These are phyloP conservation scores for Colletotrichum costaricense DNA, from an alignment of 2,329 filamentous ascomycete genomes.

Conservation along the genomic window DNA sequence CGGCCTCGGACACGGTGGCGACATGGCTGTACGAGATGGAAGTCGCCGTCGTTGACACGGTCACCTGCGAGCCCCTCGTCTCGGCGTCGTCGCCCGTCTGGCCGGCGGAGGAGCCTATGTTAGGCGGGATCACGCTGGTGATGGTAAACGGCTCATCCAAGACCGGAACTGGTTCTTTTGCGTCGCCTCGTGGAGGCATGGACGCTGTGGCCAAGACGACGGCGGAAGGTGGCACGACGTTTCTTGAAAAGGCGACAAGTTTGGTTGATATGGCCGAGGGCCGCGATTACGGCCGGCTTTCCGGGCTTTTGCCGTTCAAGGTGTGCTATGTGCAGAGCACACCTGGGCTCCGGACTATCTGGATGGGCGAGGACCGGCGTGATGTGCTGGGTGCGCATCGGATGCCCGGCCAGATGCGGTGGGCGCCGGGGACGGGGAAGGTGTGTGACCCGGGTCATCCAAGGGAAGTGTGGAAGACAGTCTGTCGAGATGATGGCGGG, in stretches of 20 bases:
- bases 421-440: constrained; percentile 31
- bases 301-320: constrained; percentile 55
- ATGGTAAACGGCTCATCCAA: constrained; percentile 8
- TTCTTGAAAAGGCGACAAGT: neutral
- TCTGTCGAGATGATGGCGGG: constrained; percentile 7
- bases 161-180: neutral
- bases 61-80: constrained; percentile 42
- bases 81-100: constrained; percentile 35
- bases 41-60: constrained; percentile 44
- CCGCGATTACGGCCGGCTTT: constrained; percentile 46
- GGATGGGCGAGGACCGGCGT: constrained; percentile 55
- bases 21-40: constrained; percentile 49
- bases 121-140: constrained; percentile 36
- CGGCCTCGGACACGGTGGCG: constrained; percentile 36
- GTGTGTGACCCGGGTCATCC: constrained; percentile 28
- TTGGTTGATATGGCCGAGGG: constrained; percentile 30
- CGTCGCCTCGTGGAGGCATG: neutral
- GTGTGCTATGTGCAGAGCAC: constrained; percentile 54
- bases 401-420: constrained; percentile 50
- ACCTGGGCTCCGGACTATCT: constrained; percentile 49
- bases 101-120: constrained; percentile 28
- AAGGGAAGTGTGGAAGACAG: constrained; percentile 7
- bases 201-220: constrained; percentile 7
- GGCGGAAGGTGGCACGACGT: neutral
- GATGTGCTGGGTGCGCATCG: constrained; percentile 55